These are phyloP conservation scores for Lotmaria passim DNA, from an alignment of 208 protist species.

Conservation along the genomic window DNA sequence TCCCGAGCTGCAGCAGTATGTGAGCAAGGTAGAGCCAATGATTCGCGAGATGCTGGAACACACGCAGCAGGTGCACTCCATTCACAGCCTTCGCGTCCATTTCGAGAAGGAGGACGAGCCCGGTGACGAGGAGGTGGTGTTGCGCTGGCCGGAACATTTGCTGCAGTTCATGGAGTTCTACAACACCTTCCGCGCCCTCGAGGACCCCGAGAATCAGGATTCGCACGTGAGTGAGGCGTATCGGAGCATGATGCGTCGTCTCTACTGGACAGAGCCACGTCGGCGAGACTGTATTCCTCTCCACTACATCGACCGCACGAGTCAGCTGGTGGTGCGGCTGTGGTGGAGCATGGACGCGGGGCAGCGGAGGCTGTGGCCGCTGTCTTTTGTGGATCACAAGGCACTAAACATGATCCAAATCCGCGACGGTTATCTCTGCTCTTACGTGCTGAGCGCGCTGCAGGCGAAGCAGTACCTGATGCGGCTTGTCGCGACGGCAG, in stretches of 20 bases:
- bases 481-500: conserved; percentile 47
- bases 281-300: conserved; percentile 63
- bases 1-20: conserved; percentile 87
- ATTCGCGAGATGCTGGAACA: conserved; percentile 89
- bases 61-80: conserved; percentile 88
- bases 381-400: conserved; percentile 73
- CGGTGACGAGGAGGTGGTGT: conserved; percentile 59
- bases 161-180: conserved; percentile 93
- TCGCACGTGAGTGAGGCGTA: conserved; percentile 65
- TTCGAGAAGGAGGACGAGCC: conserved; percentile 70
- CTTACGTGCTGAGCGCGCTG: conserved; percentile 70
- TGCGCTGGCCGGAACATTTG: conserved; percentile 82
- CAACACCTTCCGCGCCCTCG: conserved; percentile 73
- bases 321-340: conserved; percentile 50
- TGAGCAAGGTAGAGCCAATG: conserved; percentile 85
- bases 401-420: conserved; percentile 78
- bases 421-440: conserved; percentile 53
- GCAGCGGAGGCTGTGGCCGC: conserved; percentile 44
- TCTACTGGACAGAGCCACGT: conserved; percentile 66
- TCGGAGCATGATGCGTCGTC: conserved; percentile 51
- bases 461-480: conserved; percentile 84
- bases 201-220: conserved; percentile 69
- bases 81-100: conserved; percentile 65
- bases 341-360: conserved; percentile 56
- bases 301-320: conserved; percentile 53